Evolutionary conservation across 345 rosid species (phyloP).

Genomic region (Anacardium occidentale): DNA sequence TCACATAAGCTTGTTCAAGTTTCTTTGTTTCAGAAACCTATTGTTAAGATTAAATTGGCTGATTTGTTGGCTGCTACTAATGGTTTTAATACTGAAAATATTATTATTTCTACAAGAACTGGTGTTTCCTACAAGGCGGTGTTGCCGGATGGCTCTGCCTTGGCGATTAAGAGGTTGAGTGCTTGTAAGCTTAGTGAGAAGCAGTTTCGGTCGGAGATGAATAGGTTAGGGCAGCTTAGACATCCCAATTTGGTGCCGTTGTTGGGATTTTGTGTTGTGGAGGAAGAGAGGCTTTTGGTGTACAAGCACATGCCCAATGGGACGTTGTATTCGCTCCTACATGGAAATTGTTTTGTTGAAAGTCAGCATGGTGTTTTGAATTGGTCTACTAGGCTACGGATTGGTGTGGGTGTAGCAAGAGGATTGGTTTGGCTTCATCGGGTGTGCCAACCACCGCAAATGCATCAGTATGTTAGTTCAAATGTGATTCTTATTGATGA

Average conservation of each 20-base stretch:
- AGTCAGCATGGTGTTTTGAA: conserved; percentile 33
- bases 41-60: conserved; percentile 49
- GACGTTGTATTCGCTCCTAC: conserved; percentile 43
- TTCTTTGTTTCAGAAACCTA: conserved; percentile 56
- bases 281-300: conserved; percentile 53
- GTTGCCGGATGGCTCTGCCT: conserved; percentile 54
- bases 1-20: conserved; percentile 62
- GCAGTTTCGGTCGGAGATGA: conserved; percentile 57
- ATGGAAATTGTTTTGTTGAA: conserved; percentile 21
- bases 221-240: conserved; percentile 46
- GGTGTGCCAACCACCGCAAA: conserved; percentile 40
- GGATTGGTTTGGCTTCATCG: conserved; percentile 68
- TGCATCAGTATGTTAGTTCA: conserved; percentile 52
- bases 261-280: conserved; percentile 55
- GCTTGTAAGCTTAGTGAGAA: conserved; percentile 46
- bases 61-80: conserved; percentile 52
- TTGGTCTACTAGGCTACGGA: conserved; percentile 51
- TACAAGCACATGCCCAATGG: conserved; percentile 54
- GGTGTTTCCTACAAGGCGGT: conserved; percentile 54
- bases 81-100: conserved; percentile 32
- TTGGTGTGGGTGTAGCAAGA: conserved; percentile 56
- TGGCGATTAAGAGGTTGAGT: conserved; percentile 55
- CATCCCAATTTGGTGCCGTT: conserved; percentile 70
- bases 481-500: conserved; percentile 58
- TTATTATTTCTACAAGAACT: conserved; percentile 42